Evolutionary conservation across 192 early-diverging fungal species (phyloP), one percentile per base, ranked within the genome.

Genomic region (Coemansia sp.): DNA sequence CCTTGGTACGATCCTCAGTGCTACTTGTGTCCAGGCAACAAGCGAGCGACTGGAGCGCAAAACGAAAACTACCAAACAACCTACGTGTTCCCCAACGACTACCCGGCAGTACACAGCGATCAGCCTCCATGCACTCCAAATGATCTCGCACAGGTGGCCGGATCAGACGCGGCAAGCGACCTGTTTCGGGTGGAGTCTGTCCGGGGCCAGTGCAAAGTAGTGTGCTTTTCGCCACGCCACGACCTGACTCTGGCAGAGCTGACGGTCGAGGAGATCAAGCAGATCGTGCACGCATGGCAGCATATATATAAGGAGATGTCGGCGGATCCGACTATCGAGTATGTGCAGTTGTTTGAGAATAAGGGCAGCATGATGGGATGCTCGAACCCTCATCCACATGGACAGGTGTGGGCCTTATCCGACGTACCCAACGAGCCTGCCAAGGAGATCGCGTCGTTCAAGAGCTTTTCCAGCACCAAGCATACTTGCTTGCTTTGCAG

Each of bases 341-440:
- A 98, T 62, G 87, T 93, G 34, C 93, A 96, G 77, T 80, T 98
- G 42, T 98, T 98, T 82, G 96, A 98, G 60, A 98, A 98, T 81
- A 98, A 98, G 79, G 96, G 96, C 8, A 76, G 88, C 0, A 81
- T 85, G 39, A 96, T 98, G 96, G 96, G 96, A 11, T 98, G 96
- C 70, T 94, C 92, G 21, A 96, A 94, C 64, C 93, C 96, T 17
- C 96, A 98, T 64, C 93, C 93, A 37, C 96, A 98, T 45, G 87
- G 93, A 36, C 93, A 96, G 66, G 83, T 92, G 44, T 98, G 95
- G 95, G 90, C 92, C 10, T 85, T 89, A 3, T 87, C 88, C 21
- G 79, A 81, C 39, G 80, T 98, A 2, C 95, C 95, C 0, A 82
- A 86, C 37, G 95, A 94, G 61, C 84, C 90, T 0, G 65, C 70